Evolutionary conservation across 148 eudicot genomes (phyloP).

Genomic region (Chenopodium album): DNA sequence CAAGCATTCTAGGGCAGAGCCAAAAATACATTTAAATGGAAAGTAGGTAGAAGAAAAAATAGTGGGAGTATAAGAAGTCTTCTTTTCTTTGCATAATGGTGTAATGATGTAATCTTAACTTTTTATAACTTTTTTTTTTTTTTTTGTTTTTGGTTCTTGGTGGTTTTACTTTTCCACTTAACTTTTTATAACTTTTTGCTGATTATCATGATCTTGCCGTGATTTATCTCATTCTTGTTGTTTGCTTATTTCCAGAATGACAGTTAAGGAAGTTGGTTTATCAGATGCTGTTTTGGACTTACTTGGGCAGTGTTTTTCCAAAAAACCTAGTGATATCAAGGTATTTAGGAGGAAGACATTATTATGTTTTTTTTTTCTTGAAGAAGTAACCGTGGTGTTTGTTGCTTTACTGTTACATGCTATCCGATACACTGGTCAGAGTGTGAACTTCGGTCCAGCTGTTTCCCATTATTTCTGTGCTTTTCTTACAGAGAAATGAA

Average conservation of each 20-base stretch:
- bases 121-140: too few relatives aligned
- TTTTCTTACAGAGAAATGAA: conserved; percentile 85
- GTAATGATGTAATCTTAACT: too few relatives aligned
- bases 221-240: conserved; percentile 14
- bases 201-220: background rate
- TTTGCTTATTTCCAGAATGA: conserved; percentile 49
- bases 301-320: conserved; percentile 71
- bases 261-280: conserved; percentile 67
- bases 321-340: conserved; percentile 78
- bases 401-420: conserved; percentile 18
- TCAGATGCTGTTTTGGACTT: conserved; percentile 70
- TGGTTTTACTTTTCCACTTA: background rate
- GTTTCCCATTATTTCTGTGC: conserved; percentile 76
- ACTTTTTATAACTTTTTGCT: background rate
- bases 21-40: too few relatives aligned
- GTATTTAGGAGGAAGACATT: conserved; percentile 32
- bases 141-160: background rate
- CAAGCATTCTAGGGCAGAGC: too few relatives aligned
- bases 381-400: conserved; percentile 3
- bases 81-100: background rate
- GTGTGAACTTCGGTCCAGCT: conserved; percentile 74
- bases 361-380: background rate
- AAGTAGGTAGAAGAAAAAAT: too few relatives aligned
- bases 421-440: conserved; percentile 48
- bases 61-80: background rate